phyloP scores from a whole-genome alignment of 352 stramenopile genomes.

The Pythium rhizo-oryzae region DNA sequence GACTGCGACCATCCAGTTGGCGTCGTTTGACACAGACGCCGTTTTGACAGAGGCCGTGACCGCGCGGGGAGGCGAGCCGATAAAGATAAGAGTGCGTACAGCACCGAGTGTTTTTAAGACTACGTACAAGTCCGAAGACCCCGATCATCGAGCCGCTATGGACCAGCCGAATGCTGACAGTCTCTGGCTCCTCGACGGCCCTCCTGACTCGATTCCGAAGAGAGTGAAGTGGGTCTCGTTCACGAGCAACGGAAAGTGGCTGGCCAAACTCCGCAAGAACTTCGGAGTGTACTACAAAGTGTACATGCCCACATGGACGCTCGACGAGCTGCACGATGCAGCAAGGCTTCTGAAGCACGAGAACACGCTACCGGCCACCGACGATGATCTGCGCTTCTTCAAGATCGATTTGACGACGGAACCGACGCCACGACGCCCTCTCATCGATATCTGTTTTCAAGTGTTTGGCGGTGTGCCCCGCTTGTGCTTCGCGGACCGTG shows the following conservation, averaged over 20 bases:
- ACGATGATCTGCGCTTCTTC: neutral
- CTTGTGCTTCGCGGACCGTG: no score
- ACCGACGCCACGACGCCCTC: neutral
- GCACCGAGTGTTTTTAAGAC: neutral
- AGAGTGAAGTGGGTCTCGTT: neutral
- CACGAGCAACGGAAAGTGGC: neutral
- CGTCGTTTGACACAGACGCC: neutral
- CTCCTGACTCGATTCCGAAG: neutral
- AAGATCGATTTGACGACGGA: neutral
- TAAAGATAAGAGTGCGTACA: neutral
- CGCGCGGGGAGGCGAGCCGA: neutral
- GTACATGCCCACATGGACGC: conserved; percentile 4
- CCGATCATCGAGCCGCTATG: no score
- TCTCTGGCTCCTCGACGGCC: neutral
- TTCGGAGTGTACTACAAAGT: neutral
- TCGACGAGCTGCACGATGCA: conserved; percentile 1
- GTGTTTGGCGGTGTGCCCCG: conserved; percentile 5
- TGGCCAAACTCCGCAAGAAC: neutral
- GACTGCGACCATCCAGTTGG: neutral
- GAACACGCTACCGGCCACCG: neutral
- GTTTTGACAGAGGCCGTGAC: neutral
- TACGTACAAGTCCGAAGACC: neutral
- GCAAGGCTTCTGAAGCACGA: neutral
- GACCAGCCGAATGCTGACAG: neutral
- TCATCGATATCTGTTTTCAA: neutral